phyloP scores from a whole-genome alignment of 2,329 filamentous ascomycete genomes.

The Sclerotinia sclerotiorum region DNA sequence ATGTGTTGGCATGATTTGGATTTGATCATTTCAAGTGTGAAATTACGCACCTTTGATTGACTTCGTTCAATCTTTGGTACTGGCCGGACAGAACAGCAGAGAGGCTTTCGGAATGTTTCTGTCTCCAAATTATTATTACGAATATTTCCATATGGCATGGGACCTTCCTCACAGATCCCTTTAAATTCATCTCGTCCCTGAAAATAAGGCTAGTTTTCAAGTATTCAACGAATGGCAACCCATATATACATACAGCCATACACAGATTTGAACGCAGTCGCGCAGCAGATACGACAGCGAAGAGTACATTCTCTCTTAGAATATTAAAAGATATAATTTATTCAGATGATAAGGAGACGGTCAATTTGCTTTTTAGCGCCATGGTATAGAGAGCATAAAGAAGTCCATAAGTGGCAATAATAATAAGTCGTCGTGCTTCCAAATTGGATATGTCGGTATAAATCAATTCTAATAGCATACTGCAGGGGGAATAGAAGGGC shows the following conservation, averaged over 20 bases:
- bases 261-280: no score
- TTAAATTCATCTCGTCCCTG: background rate
- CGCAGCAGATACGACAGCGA: background rate
- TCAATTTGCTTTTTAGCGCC: background rate
- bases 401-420: no score
- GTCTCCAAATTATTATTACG: rapidly evolving
- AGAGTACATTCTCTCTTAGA: rapidly evolving
- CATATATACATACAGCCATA: background rate
- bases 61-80: background rate
- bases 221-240: background rate
- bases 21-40: background rate
- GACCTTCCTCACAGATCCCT: no score
- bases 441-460: no score
- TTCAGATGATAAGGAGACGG: background rate
- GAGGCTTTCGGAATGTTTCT: no score
- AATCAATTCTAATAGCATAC: no score
- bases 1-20: background rate
- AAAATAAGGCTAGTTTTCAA: background rate
- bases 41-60: no score
- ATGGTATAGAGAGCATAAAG: background rate
- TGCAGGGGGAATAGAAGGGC: no score
- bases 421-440: no score
- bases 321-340: no score
- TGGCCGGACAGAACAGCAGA: background rate
- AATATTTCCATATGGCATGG: background rate